Evolutionary conservation across 306 rosid genomes (phyloP), one percentile per base, ranked within the genome.

Genomic region (Crotalaria pallida): DNA sequence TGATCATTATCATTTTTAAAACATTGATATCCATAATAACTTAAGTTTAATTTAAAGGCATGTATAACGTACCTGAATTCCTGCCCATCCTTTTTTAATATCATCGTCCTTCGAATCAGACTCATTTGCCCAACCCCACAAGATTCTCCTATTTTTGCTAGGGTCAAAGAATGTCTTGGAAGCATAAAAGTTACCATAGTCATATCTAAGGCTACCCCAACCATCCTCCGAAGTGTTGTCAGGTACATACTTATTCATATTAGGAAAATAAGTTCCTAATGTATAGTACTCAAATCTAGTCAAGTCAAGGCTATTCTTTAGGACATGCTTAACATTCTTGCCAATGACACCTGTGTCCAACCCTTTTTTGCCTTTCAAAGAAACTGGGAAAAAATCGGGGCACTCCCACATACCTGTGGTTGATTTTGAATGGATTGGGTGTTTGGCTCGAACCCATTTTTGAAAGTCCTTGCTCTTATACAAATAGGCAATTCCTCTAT

Each of bases 111-210:
- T 0, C 0, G 73, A 4, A 18, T 94, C 97, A 10, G 98, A 94
- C 67, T 90, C 97, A 26, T 94, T 94, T 0, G 96, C 92, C 97
- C 98, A 94, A 50, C 95, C 97, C 98, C 95, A 90, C 71, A 94
- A 21, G 19, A 94, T 67, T 41, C 97, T 88, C 6, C 97, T 48
- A 5, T 81, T 77, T 75, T 13, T 84, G 6, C 10, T 78, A 0
- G 81, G 77, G 60, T 94, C 96, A 76, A 79, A 90, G 68, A 90
- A 94, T 10, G 97, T 70, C 67, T 94, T 94, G 0, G 98, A 94
- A 45, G 98, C 98, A 75, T 94, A 94, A 29, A 87, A 94, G 58
- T 88, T 94, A 0, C 97, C 98, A 26, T 94, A 94, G 11, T 94
- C 98, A 67, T 90, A 94, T 67, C 97, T 80, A 17, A 94, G 60